These are phyloP conservation scores for Macroventuria anomochaeta DNA, from an alignment of 2,329 filamentous ascomycete genomes.

Conservation along the genomic window DNA sequence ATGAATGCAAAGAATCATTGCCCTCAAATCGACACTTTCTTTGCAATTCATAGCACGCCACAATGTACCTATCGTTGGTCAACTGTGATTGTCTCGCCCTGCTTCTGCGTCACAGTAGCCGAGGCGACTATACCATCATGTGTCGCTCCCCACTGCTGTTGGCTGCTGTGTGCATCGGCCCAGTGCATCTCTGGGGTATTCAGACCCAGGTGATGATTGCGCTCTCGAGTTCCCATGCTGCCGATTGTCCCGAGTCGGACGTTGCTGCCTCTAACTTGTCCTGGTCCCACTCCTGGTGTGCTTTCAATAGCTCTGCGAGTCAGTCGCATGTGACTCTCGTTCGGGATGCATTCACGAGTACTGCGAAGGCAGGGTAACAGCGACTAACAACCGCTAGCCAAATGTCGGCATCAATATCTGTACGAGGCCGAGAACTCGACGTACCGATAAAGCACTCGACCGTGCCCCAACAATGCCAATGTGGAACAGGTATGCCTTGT, in stretches of 20 bases:
- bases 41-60: too few relatives aligned
- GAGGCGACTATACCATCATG: conserved; percentile 7
- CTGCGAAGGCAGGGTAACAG: too few relatives aligned
- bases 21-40: too few relatives aligned
- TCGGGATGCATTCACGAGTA: too few relatives aligned
- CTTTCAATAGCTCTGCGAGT: conserved; percentile 2
- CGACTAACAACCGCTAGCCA: too few relatives aligned
- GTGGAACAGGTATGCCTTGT: too few relatives aligned
- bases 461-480: too few relatives aligned
- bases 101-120: not conserved
- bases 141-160: conserved; percentile 2
- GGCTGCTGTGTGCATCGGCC: conserved; percentile 6
- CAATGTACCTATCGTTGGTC: too few relatives aligned
- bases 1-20: too few relatives aligned
- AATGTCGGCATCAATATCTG: too few relatives aligned
- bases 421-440: too few relatives aligned
- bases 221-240: not conserved
- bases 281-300: not conserved
- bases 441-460: too few relatives aligned
- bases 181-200: conserved; percentile 3
- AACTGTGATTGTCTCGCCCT: not conserved
- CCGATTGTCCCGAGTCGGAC: not conserved
- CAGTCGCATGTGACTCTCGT: not conserved
- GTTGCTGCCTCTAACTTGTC: not conserved
- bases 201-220: not conserved